Base-by-base conservation (phyloP, 2,329 filamentous ascomycete genomes). In the Arthrinium phaeospermum region DNA sequence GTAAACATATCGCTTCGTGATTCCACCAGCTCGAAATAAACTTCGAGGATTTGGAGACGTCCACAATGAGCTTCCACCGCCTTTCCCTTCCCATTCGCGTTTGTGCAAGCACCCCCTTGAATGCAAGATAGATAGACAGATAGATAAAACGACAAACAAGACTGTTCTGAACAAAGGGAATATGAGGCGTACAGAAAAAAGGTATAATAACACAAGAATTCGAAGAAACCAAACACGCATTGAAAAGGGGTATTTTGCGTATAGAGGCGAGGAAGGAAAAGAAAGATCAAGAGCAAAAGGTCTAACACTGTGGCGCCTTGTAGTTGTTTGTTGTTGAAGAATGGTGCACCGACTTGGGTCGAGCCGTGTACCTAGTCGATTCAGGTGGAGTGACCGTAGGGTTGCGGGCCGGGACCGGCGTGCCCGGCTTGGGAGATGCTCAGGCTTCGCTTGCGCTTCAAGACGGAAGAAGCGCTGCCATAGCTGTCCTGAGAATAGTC, bases 381-480 rank as follows among this genome's bases (percentile, higher is more conserved):
- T 69, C 67, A 69, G 14, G 67, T 47, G 14, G 67, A 69, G 37
- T 69, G 67, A 27, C 67, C 67, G 8, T 69, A 69, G 1, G 67
- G 45, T 49, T 69, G 67, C 45, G 44, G 47, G 37, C 45, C 47
- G 4, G 45, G 67, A 30, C 34, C 67, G 37, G 67, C 67, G 45
- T 69, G 67, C 19, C 67, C 67, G n/a, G 16, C 27, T n/a, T 57
- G 68, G 12, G 68, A 45, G 34, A 70, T 57, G 61, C 78, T 80
- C 74, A 80, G 78, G 73, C 78, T 80, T 41, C 79, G 76, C 73
- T 80, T 80, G 30, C 79, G 77, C 72, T 80, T 79, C 68, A 79
- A 67, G 61, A 72, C 68, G 27, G 74, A 51, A 13, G 53, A 61
- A 34, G 71, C 72, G 49, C 75, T 76, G 72, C 75, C 70, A 51